A percentile compares a stretch with the other conserved stretches of the same genome.
Evolutionary conservation across 2,329 filamentous ascomycete genomes (phyloP).

Genomic region (Fusarium tanahbumbuense): DNA sequence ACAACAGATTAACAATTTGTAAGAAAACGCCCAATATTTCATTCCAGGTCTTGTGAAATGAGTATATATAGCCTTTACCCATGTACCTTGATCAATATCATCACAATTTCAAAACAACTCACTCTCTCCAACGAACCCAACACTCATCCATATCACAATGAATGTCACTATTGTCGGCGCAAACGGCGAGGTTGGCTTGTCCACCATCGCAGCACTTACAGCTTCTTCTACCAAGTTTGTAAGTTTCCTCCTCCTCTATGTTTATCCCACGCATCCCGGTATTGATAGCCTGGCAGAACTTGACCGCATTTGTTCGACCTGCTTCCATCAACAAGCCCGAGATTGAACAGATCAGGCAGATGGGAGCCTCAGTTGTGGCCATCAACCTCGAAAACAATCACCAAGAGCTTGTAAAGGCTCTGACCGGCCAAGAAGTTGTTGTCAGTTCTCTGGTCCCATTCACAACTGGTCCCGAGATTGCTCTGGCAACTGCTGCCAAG

Average conservation of each 20-base stretch:
- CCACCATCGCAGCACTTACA: slow-evolving; percentile 25
- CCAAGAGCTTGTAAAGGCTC: slow-evolving; percentile 18
- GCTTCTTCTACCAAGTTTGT: slow-evolving; percentile 26
- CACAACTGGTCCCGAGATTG: slow-evolving; percentile 4
- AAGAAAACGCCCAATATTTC: not conserved
- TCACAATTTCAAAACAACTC: not conserved
- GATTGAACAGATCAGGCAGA: slow-evolving; percentile 5
- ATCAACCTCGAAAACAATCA: slow-evolving; percentile 19
- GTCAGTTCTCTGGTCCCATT: slow-evolving; percentile 13
- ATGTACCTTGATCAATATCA: not conserved
- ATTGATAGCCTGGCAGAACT: slow-evolving; percentile 1
- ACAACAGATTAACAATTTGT: slow-evolving; percentile 12
- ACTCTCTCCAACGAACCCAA: not conserved
- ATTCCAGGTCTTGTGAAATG: too few species aligned
- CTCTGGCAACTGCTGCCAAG: slow-evolving; percentile 26
- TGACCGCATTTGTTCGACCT: slow-evolving; percentile 28
- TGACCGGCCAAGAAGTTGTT: slow-evolving; percentile 29
- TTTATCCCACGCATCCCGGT: not conserved
- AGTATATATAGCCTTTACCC: not conserved
- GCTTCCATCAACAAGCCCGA: slow-evolving; percentile 32
- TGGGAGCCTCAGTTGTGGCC: slow-evolving; percentile 21
- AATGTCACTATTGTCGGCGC: slow-evolving; percentile 38
- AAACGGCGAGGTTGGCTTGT: slow-evolving; percentile 30
- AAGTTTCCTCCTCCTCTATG: not conserved
- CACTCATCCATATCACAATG: not conserved